Conservation (phyloP, 192 early-diverging fungal species). For the Funneliformis geosporum region DNA sequence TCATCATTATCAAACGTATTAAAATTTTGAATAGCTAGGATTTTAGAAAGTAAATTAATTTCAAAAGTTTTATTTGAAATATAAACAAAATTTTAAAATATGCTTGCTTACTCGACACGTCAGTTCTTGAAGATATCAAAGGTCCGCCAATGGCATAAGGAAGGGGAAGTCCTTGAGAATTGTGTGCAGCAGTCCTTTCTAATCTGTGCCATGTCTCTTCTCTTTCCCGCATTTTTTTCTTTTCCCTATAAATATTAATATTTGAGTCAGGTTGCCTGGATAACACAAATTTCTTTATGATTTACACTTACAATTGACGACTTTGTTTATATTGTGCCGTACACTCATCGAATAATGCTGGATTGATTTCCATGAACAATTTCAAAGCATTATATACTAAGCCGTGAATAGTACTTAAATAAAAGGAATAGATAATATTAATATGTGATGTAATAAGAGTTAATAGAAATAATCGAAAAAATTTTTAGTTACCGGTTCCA, state of each 20-base stretch:
- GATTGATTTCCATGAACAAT: slow-evolving; percentile 95
- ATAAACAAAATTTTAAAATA: not conserved
- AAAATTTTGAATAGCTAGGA: not conserved
- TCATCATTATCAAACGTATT: not conserved
- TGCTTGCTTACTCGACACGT: slow-evolving; percentile 18
- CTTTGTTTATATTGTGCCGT: slow-evolving; percentile 89
- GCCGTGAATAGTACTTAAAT: slow-evolving; percentile 87
- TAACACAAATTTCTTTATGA: not conserved
- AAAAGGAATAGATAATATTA: not conserved
- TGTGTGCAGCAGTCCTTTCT: slow-evolving; percentile 54
- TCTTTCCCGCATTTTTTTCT: slow-evolving; percentile 77
- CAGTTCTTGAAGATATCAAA: slow-evolving; percentile 9
- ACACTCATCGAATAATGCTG: slow-evolving; percentile 95
- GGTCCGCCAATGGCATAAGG: slow-evolving; percentile 22
- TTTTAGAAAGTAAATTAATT: not conserved
- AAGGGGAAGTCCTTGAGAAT: slow-evolving; percentile 35
- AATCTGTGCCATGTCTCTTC: slow-evolving; percentile 80
- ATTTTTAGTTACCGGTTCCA: slow-evolving; percentile 82
- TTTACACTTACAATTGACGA: slow-evolving; percentile 72
- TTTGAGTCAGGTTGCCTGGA: not conserved
- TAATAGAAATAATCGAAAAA: slow-evolving; percentile 11
- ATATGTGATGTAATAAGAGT: slow-evolving; percentile 23
- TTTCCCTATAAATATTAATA: slow-evolving; percentile 58
- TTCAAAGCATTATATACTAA: slow-evolving; percentile 97
- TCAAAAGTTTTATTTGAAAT: not conserved